Conservation (phyloP, 2,329 filamentous ascomycete species). For the Pyrenophora seminiperda region DNA sequence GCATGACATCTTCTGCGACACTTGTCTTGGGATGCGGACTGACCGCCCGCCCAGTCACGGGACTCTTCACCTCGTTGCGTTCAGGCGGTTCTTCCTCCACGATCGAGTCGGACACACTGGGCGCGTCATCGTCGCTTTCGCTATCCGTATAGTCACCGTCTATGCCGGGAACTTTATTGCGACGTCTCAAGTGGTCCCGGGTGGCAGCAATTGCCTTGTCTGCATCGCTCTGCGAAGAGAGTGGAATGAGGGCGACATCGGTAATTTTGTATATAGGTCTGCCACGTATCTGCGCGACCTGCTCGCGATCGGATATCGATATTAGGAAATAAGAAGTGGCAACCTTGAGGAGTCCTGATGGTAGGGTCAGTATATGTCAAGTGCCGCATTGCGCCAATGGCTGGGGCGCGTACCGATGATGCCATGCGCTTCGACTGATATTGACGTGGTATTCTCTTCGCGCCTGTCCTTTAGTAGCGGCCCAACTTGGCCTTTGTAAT, state of each 20-base stretch:
- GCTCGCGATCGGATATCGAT: conserved; percentile 81
- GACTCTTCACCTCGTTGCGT: conserved; percentile 41
- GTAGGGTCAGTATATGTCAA: neutral
- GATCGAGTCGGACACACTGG: conserved; percentile 46
- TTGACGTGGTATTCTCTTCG: conserved; percentile 45
- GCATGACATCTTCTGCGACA: conserved; percentile 87
- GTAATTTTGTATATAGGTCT: conserved; percentile 85
- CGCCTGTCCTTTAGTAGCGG: conserved; percentile 51
- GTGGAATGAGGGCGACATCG: conserved; percentile 88
- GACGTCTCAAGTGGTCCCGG: conserved; percentile 52
- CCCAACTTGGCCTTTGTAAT: conserved; percentile 67
- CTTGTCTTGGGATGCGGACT: conserved; percentile 52
- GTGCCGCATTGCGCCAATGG: neutral
- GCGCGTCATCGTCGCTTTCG: conserved; percentile 42
- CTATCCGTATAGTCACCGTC: conserved; percentile 40
- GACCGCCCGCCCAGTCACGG: conserved; percentile 35
- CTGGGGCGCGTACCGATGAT: conserved; percentile 59
- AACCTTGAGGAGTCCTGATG: conserved; percentile 82
- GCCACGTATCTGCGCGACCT: conserved; percentile 85
- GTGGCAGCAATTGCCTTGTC: conserved; percentile 71
- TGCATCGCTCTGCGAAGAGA: conserved; percentile 76
- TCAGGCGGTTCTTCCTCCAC: conserved; percentile 43
- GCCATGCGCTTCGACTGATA: conserved; percentile 55
- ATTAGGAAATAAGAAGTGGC: conserved; percentile 83
- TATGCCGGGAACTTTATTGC: conserved; percentile 31